These are phyloP conservation scores for Debaryomyces castellii DNA, from an alignment of 805 yeast genomes.

Conservation along the genomic window DNA sequence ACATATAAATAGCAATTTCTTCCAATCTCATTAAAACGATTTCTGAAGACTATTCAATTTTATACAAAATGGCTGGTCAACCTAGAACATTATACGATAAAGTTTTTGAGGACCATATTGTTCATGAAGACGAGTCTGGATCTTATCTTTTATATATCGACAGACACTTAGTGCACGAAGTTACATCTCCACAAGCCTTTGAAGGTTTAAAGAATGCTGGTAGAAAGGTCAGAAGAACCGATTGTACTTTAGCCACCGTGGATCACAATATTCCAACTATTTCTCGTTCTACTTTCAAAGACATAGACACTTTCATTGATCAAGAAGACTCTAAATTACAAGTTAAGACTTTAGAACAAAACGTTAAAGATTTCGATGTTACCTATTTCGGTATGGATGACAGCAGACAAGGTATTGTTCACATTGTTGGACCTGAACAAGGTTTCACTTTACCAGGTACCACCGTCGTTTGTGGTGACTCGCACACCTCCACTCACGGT, in stretches of 20 bases:
- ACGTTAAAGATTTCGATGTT: constrained; percentile 85
- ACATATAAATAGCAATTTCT: not conserved
- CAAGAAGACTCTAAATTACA: constrained; percentile 92
- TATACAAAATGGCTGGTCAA: constrained; percentile 15
- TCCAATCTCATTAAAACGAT: too few relatives aligned
- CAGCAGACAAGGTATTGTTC: constrained; percentile 96
- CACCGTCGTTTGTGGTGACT: constrained; percentile 98
- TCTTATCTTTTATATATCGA: constrained; percentile 88
- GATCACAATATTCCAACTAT: constrained; percentile 97
- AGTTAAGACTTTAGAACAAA: constrained; percentile 87
- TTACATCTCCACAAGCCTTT: constrained; percentile 98
- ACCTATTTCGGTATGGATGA: constrained; percentile 95
- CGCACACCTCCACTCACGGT: constrained; percentile 98
- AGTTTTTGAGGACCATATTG: constrained; percentile 93
- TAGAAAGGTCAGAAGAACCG: constrained; percentile 85
- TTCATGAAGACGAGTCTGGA: constrained; percentile 84
- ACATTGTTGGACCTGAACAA: constrained; percentile 98
- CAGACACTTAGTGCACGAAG: constrained; percentile 97
- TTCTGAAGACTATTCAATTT: not conserved
- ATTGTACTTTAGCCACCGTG: constrained; percentile 91
- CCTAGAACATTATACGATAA: constrained; percentile 90
- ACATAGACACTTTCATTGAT: constrained; percentile 75
- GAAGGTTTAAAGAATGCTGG: constrained; percentile 91
- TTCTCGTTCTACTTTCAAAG: constrained; percentile 74
- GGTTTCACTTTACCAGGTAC: constrained; percentile 98